Evolutionary conservation across 2,329 filamentous ascomycete species (phyloP).

Genomic region (Karstenula rhodostoma): DNA sequence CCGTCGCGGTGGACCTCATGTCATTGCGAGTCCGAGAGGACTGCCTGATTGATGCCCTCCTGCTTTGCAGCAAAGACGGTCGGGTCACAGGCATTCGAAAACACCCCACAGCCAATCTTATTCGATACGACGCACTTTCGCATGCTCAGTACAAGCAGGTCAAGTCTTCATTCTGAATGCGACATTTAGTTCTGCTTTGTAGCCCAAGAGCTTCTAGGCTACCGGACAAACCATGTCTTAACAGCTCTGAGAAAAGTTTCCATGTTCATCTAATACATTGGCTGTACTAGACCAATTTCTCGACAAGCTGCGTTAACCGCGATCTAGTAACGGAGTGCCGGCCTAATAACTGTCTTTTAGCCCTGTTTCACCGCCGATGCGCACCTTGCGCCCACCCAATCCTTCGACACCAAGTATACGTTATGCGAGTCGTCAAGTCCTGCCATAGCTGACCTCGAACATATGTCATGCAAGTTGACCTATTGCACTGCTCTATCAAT

Average conservation of each 20-base stretch:
- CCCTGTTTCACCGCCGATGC: background rate
- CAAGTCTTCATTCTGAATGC: background rate
- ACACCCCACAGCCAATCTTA: background rate
- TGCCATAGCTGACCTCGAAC: background rate
- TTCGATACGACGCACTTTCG: background rate
- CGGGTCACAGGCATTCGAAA: too few species aligned
- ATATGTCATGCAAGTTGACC: background rate
- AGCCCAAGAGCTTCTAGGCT: too few species aligned
- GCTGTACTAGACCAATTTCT: background rate
- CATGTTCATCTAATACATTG: background rate
- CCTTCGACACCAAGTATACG: conserved; percentile 2
- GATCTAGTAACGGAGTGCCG: background rate
- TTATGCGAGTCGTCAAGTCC: conserved; percentile 4
- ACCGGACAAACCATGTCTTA: too few species aligned
- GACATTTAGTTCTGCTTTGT: background rate
- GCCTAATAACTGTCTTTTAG: background rate
- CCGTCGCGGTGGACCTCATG: conserved; percentile 5
- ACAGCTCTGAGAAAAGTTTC: too few species aligned
- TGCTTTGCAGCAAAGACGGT: background rate
- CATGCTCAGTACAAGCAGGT: background rate
- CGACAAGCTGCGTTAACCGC: background rate
- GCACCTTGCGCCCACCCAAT: conserved; percentile 3
- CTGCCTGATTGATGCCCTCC: too few species aligned
- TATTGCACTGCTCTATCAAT: background rate
- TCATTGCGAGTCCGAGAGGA: background rate